These are phyloP conservation scores for Hymenoscyphus linearis DNA, from an alignment of 2,329 filamentous ascomycete genomes.

Conservation along the genomic window DNA sequence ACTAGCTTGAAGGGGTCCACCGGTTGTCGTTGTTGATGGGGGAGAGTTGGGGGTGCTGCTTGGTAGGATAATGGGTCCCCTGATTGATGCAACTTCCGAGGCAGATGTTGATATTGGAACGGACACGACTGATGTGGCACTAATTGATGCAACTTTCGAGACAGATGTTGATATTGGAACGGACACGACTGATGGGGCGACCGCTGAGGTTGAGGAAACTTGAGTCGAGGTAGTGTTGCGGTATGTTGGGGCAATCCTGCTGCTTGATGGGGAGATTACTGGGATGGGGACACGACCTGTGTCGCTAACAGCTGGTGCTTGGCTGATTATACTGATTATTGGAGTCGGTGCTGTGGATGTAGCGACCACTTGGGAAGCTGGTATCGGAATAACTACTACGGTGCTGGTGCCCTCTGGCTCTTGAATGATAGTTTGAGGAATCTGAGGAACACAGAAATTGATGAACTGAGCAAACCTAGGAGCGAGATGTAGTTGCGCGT, in stretches of 20 bases:
- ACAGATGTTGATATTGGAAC: not conserved
- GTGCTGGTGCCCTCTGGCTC: constrained; percentile 7
- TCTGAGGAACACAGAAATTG: constrained; percentile 22
- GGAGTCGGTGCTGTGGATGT: constrained; percentile 9
- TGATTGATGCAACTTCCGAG: not conserved
- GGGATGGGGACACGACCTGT: constrained; percentile 2
- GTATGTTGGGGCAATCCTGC: not conserved
- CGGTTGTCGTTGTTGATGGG: not conserved
- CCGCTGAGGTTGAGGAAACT: not conserved
- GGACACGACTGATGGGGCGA: not conserved
- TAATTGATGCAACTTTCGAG: not conserved
- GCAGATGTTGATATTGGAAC: not conserved
- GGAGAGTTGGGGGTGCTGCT: not conserved
- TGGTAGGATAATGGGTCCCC: not conserved
- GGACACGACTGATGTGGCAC: not conserved
- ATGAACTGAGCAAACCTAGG: constrained; percentile 26
- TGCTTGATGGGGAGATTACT: not conserved
- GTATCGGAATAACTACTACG: constrained; percentile 9
- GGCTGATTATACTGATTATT: constrained; percentile 8
- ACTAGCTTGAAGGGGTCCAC: constrained; percentile 3
- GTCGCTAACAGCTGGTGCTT: constrained; percentile 9
- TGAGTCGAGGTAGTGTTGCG: not conserved
- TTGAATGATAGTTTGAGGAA: constrained; percentile 9
- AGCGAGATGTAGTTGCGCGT: constrained; percentile 16
- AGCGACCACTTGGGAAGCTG: constrained; percentile 9